Conservation (phyloP, 2,329 filamentous ascomycete genomes). For the Epichloe coenophiala region DNA sequence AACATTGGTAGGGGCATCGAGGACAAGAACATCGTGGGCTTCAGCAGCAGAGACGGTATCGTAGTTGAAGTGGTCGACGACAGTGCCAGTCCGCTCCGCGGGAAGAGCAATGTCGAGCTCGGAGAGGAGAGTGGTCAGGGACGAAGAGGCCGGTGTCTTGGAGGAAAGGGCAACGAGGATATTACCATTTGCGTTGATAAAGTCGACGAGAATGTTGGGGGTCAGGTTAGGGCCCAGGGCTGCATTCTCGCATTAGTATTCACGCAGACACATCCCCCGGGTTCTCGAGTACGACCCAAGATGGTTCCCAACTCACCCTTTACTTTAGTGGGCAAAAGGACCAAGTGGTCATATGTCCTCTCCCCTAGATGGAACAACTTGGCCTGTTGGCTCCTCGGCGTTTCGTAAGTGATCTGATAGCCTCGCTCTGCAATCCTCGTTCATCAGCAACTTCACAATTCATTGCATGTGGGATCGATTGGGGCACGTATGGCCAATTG, state of each 20-base stretch:
- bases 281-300: not conserved
- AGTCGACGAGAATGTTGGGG: constrained; percentile 75
- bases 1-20: constrained; percentile 52
- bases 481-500: not conserved
- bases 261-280: not conserved
- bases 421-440: constrained; percentile 51
- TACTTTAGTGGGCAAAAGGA: constrained; percentile 77
- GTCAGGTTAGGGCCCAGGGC: constrained; percentile 81
- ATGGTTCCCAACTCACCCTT: constrained; percentile 47
- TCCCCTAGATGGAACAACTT: constrained; percentile 71
- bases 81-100: constrained; percentile 66
- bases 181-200: constrained; percentile 85
- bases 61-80: constrained; percentile 95
- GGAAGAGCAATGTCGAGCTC: constrained; percentile 84
- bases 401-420: constrained; percentile 68
- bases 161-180: constrained; percentile 75
- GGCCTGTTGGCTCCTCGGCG: constrained; percentile 66
- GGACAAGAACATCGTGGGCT: constrained; percentile 74
- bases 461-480: not conserved
- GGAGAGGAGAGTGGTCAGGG: constrained; percentile 64
- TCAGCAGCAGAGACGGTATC: constrained; percentile 65
- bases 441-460: constrained; percentile 10
- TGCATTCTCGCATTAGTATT: constrained; percentile 18
- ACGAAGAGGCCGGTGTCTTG: constrained; percentile 52
- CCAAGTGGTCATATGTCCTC: constrained; percentile 77